Conservation (phyloP, 2,329 filamentous ascomycete species). For the Dothistroma septosporum region DNA sequence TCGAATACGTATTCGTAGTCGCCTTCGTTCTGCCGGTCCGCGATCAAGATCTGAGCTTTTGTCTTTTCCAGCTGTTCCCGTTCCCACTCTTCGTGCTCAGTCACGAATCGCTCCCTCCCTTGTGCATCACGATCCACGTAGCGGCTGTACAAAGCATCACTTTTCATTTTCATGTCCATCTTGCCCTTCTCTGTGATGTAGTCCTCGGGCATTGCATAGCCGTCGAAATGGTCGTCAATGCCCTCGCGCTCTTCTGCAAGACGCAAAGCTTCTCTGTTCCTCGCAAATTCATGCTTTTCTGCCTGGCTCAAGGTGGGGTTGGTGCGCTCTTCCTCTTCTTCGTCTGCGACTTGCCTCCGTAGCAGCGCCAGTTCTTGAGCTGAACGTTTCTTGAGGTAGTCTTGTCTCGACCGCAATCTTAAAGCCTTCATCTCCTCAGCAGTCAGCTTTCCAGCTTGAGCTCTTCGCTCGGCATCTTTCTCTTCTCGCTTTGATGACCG, state of each 20-base stretch:
- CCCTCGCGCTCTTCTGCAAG: slow-evolving; percentile 67
- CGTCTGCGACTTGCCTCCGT: slow-evolving; percentile 83
- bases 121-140: slow-evolving; percentile 84
- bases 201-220: slow-evolving; percentile 89
- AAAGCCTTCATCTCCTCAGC: slow-evolving; percentile 73
- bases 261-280: slow-evolving; percentile 67
- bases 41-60: slow-evolving; percentile 74
- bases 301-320: slow-evolving; percentile 69
- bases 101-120: slow-evolving; percentile 83
- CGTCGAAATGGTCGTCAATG: slow-evolving; percentile 89
- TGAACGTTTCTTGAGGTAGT: slow-evolving; percentile 91
- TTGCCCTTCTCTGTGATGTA: slow-evolving; percentile 93
- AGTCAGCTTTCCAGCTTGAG: slow-evolving; percentile 60
- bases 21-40: slow-evolving; percentile 70
- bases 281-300: slow-evolving; percentile 83
- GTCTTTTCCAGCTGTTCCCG: slow-evolving; percentile 82
- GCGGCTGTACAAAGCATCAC: slow-evolving; percentile 83
- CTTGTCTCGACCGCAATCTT: slow-evolving; percentile 77
- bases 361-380: slow-evolving; percentile 79
- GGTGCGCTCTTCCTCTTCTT: slow-evolving; percentile 69
- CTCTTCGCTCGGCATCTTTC: slow-evolving; percentile 56
- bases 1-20: slow-evolving; percentile 95
- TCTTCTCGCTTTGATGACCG: slow-evolving; percentile 41
- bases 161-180: slow-evolving; percentile 79
- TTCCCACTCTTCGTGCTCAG: slow-evolving; percentile 96